Conservation (phyloP, 495 filamentous ascomycete genomes). For the Neohortaea acidophila region DNA sequence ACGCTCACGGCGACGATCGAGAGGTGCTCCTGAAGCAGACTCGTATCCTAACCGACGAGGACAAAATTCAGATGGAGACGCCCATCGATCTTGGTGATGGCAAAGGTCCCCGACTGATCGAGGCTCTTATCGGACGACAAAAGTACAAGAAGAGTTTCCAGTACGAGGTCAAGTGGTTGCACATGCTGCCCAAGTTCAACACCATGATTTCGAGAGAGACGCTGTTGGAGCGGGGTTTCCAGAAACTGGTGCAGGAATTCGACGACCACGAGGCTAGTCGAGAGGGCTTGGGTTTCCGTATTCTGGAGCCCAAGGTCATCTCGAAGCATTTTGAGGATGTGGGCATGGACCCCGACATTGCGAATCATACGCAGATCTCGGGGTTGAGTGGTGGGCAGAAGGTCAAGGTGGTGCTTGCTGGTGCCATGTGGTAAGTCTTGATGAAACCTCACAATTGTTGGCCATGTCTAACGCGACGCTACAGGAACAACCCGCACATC, state of each 20-base stretch:
- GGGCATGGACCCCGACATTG: slow-evolving; percentile 90
- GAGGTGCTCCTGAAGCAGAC: slow-evolving; percentile 98
- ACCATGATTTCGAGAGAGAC: slow-evolving; percentile 87
- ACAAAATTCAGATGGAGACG: slow-evolving; percentile 82
- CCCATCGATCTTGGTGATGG: slow-evolving; percentile 71
- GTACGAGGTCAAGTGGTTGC: slow-evolving; percentile 93
- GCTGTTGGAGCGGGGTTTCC: slow-evolving; percentile 65
- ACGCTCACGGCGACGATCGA: slow-evolving; percentile 88
- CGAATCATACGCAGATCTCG: slow-evolving; percentile 95
- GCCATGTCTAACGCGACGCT: not conserved
- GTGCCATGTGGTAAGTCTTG: slow-evolving; percentile 36
- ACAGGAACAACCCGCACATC: slow-evolving; percentile 82
- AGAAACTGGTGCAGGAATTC: slow-evolving; percentile 91
- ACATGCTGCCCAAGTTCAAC: slow-evolving; percentile 82
- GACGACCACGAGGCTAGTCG: slow-evolving; percentile 96
- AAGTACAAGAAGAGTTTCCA: slow-evolving; percentile 99
- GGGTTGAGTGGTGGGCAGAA: slow-evolving; percentile 97
- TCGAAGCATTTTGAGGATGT: slow-evolving; percentile 96
- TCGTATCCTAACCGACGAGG: slow-evolving; percentile 68
- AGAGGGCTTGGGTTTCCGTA: slow-evolving; percentile 89
- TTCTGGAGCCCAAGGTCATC: slow-evolving; percentile 83
- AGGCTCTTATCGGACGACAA: slow-evolving; percentile 84
- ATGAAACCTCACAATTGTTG: not conserved
- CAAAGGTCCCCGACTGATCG: slow-evolving; percentile 59
- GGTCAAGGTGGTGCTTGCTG: slow-evolving; percentile 97